Conservation (phyloP, 1,139 yeast species). For the Geotrichum europaeum region DNA sequence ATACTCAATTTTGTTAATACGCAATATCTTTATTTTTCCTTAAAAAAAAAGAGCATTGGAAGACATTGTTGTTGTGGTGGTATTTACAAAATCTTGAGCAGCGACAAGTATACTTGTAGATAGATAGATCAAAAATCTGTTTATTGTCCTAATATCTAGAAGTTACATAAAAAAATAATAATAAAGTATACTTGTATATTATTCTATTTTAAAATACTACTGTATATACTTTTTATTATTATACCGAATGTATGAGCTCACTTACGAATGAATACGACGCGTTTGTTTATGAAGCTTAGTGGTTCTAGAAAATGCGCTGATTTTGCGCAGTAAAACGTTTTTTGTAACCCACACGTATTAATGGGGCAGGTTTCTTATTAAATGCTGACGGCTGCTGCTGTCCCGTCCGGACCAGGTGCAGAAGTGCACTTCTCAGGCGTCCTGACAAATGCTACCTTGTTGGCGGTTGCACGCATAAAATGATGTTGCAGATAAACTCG, state of each 20-base stretch:
- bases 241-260: background rate
- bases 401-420: background rate
- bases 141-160: too few relatives aligned
- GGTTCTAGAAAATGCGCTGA: background rate
- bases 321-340: background rate
- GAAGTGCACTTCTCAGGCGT: background rate
- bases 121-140: too few relatives aligned
- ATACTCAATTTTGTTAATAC: too few relatives aligned
- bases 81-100: too few relatives aligned
- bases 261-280: background rate
- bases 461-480: background rate
- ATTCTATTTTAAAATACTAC: background rate
- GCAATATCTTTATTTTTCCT: too few relatives aligned
- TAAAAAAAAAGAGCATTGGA: too few relatives aligned
- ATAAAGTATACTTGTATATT: too few relatives aligned
- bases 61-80: too few relatives aligned
- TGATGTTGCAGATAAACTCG: background rate
- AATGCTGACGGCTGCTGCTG: background rate
- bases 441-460: background rate
- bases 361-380: background rate
- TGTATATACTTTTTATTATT: background rate
- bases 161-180: too few relatives aligned
- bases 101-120: too few relatives aligned
- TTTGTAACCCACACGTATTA: background rate
- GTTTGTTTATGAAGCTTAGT: background rate